Base-by-base conservation (phyloP, 768 basidiomycete genomes). In the Lentinula boryana region DNA sequence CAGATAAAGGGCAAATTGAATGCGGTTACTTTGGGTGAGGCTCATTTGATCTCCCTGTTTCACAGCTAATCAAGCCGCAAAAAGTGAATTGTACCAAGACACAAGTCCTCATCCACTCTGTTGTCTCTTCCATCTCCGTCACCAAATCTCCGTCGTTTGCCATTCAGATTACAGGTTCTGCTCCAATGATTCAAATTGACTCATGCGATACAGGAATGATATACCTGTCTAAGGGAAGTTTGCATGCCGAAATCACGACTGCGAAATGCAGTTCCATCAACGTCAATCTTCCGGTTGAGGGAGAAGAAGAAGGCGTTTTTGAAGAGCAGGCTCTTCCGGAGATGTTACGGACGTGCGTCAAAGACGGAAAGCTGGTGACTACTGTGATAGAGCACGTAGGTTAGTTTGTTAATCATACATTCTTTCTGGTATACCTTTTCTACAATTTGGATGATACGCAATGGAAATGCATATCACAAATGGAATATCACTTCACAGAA, bases 201-300 rank as follows among this genome's bases (percentile, higher is more conserved):
- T 88, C 89, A 15, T 96, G 94, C 13, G 97, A 98, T 73, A 92
- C 91, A 6, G 97, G 97, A 5, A 92, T 94, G 71, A 86, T 99
- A 65, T 99, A 91, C 75, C 82, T 99, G 41, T 95, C 93, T 23
- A 89, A 87, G 69, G 85, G 83, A 12, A 89, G 88, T 65, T 78
- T 98, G 55, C 65, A 58, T 31, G 81, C 85, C 9, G 95, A 98
- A 75, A 89, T 99, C 67, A 92, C 91, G 32, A 96, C 95, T 0
- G 89, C 93, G 55, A 98, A 98, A 74, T 95, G 93, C 73, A 93
- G 91, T 68, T 80, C 86, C 35, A 90, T 99, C 73, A 99, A 98
- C 74, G 79, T 99, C 64, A 91, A 84, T 65, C 69, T 98, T 21
- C 95, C 94, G 0, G 85, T 89, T 1, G 86, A 86, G 65, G 92